Base-by-base conservation (phyloP, 2,329 filamentous ascomycete genomes). In the Sclerotinia trifoliorum region DNA sequence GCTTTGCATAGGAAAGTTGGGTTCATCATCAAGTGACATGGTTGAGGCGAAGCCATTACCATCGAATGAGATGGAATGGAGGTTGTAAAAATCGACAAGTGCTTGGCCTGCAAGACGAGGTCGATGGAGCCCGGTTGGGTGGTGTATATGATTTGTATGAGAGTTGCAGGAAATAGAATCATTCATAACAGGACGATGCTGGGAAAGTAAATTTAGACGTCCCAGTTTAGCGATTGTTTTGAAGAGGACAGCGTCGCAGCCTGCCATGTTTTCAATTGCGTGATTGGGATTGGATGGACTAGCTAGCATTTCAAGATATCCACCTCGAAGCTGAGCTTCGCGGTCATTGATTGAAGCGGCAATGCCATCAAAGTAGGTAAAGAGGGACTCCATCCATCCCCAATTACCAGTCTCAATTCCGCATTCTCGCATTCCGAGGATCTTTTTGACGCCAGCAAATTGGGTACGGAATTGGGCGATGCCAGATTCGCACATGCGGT, bases 361-460 rank as follows among this genome's bases (percentile, higher is more conserved):
- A 80, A 97, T 92, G 67, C 94, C 92, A 78, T 97, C 94, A 77
- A 96, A 96, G 84, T 94, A 96, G 46, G 92, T 95, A 76, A 97
- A 97, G 73, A 97, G 88, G 54, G 92, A 89, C 75, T 96, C 92
- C 82, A 97, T 94, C 94, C 94, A 97, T 17, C 89, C 87, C 69
- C 92, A 90, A 70, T 93, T 91, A 63, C 88, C 81, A 17, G 83
- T 83, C 57, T 86, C 78, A 75, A 88, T 75, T 77, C 84, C 80
- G 77, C 86, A 82, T 72, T 90, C 86, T 69, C 93, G 86, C 80
- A 97, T 86, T 5, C 89, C 86, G 15, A 97, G 85, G 44, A 98
- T 88, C 81, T 96, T 96, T 80, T 93, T 94, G 51, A 97, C 93
- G 0, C 94, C 94, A 0, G 93, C 93, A 75, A 97, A 93, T 77